Conservation (phyloP, 2,329 filamentous ascomycete species). For the Talaromyces sp. region DNA sequence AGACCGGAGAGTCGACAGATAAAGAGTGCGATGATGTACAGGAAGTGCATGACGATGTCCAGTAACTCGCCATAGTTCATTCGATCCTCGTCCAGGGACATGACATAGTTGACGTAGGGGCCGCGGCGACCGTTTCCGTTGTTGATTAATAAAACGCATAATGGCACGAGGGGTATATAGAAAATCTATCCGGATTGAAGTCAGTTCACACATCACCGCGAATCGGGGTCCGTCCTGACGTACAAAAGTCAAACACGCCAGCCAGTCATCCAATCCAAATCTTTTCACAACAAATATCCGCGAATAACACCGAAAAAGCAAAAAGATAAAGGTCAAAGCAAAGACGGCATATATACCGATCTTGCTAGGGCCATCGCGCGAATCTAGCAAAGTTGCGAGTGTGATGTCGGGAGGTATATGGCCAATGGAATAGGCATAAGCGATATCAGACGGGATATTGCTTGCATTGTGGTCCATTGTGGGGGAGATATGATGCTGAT, state of each 20-base stretch:
- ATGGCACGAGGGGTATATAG: conserved; percentile 17
- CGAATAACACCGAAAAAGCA: conserved; percentile 48
- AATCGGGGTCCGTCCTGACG: conserved; percentile 15
- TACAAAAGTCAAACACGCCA: conserved; percentile 51
- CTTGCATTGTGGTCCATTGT: background rate
- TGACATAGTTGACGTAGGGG: conserved; percentile 17
- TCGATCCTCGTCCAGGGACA: conserved; percentile 10
- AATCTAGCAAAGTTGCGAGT: conserved; percentile 30
- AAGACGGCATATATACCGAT: conserved; percentile 32
- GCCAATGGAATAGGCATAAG: conserved; percentile 29
- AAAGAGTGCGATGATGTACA: conserved; percentile 53
- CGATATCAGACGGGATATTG: conserved; percentile 29
- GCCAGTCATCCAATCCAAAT: conserved; percentile 49
- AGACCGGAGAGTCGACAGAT: conserved; percentile 54
- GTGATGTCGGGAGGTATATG: conserved; percentile 29
- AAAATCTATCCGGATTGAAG: conserved; percentile 1
- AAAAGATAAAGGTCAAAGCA: conserved; percentile 32
- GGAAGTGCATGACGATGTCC: conserved; percentile 53
- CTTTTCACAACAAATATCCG: conserved; percentile 46
- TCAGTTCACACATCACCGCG: background rate
- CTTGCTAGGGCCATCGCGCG: conserved; percentile 30
- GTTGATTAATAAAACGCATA: conserved; percentile 14
- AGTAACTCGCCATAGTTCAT: conserved; percentile 45
- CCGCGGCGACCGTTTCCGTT: conserved; percentile 17
- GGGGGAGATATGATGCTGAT: background rate